phyloP scores from a whole-genome alignment of 1,139 yeast genomes.

The Geotrichum restrictum region DNA sequence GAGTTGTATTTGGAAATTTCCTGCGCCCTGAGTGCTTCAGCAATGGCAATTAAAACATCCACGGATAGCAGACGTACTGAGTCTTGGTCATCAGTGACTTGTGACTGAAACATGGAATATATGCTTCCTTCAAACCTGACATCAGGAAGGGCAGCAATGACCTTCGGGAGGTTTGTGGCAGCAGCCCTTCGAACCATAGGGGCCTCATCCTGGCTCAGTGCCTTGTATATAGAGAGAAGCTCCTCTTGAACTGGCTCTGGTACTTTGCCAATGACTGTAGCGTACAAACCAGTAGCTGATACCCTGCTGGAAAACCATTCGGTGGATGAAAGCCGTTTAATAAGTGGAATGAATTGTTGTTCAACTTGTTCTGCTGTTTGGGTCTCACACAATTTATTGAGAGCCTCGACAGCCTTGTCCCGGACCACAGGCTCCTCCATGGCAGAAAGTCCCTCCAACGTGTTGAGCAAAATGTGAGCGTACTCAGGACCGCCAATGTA shows the following conservation, averaged over 20 bases:
- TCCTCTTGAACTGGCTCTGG: slow-evolving; percentile 45
- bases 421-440: slow-evolving; percentile 98
- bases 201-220: slow-evolving; percentile 81
- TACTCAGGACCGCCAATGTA: slow-evolving; percentile 79
- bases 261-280: slow-evolving; percentile 63
- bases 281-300: slow-evolving; percentile 86
- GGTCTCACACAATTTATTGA: slow-evolving; percentile 64
- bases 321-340: slow-evolving; percentile 74
- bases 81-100: slow-evolving; percentile 87
- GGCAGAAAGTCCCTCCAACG: slow-evolving; percentile 82
- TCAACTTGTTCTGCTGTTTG: slow-evolving; percentile 65
- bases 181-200: slow-evolving; percentile 98
- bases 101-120: slow-evolving; percentile 73
- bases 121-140: slow-evolving; percentile 41
- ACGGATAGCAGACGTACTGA: slow-evolving; percentile 88
- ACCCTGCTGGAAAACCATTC: slow-evolving; percentile 95
- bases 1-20: slow-evolving; percentile 31
- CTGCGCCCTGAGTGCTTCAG: slow-evolving; percentile 36
- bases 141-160: slow-evolving; percentile 56
- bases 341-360: slow-evolving; percentile 66
- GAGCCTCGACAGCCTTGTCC: slow-evolving; percentile 86
- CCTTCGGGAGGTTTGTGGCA: slow-evolving; percentile 72
- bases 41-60: slow-evolving; percentile 66
- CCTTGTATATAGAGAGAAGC: slow-evolving; percentile 62
- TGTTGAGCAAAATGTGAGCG: slow-evolving; percentile 73